Base-by-base conservation (phyloP, 2,329 filamentous ascomycete species). In the Pseudogymnoascus sp. region DNA sequence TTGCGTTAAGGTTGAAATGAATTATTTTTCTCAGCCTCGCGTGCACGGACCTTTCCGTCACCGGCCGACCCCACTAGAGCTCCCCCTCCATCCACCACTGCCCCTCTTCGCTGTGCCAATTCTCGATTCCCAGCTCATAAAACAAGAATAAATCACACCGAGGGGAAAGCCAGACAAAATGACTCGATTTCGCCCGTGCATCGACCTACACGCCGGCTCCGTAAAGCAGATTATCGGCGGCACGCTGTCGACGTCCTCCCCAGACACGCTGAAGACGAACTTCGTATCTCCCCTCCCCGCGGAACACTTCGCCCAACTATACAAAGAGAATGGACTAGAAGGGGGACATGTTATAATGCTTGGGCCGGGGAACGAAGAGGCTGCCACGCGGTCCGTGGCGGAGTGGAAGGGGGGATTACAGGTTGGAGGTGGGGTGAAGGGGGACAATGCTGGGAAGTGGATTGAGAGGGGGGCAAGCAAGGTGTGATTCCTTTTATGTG, bases 201-300 rank as follows among this genome's bases (percentile, higher is more conserved):
- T 99, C 75, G 94, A 99, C 76, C 83, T 99, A 60, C 94, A 99
- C 75, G 88, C 92, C n/a, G 94, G 94, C 12, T 88, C 93, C 72
- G 94, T 99, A 63, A 99, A 99, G 79, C 94, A 99, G 75, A 99
- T 99, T 68, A 92, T 99, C 39, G 94, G 94, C 68, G 93, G 94
- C 63, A 97, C 94, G 1, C 82, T 99, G 64, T 88, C 88, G 75
- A 82, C 82, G 71, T 74, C 80, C 7, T 82, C 83, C 1, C 73
- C 80, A 6, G 80, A 83, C 61, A 43, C 39, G 20, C 81, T 97
- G 61, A 88, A 91, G 76, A 97, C 93, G 57, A 99, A 99, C 75
- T 92, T 91, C 77, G 88, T 96, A 64, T 97, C 94, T 8, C 83
- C 86, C 57, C 86, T 93, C 64, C 88, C 92, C 8, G 85, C 94